Conservation (phyloP, 73 alveolate species). For the Tetrahymena borealis region DNA sequence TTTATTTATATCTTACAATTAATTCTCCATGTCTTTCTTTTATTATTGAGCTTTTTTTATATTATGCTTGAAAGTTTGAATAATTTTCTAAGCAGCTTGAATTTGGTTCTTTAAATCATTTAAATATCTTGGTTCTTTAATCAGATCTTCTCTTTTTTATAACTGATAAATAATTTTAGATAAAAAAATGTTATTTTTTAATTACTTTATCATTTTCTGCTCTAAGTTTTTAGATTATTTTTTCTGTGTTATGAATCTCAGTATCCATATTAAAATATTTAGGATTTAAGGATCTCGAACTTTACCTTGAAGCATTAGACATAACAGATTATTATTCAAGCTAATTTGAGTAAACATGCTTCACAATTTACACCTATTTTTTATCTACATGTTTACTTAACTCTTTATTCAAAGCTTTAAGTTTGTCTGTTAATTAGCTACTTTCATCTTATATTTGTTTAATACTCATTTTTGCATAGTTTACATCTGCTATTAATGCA, state of each 20-base stretch:
- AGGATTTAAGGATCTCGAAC: neutral
- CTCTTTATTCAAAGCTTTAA: neutral
- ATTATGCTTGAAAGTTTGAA: neutral
- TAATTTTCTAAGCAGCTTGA: neutral
- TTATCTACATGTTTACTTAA: neutral
- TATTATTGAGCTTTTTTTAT: neutral
- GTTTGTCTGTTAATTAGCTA: neutral
- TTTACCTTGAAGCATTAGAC: neutral
- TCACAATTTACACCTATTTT: neutral
- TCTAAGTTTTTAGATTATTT: neutral
- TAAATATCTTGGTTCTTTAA: neutral
- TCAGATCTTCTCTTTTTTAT: neutral
- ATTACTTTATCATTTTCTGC: neutral
- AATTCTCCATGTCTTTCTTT: neutral
- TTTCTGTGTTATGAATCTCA: neutral
- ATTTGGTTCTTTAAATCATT: neutral
- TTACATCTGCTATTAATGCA: neutral
- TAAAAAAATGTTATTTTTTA: neutral
- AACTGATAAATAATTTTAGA: neutral
- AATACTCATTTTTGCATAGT: neutral
- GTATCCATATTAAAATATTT: neutral
- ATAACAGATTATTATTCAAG: neutral
- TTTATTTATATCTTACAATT: neutral
- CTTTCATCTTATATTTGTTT: neutral
- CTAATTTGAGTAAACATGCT: neutral